Base-by-base conservation (phyloP, 768 basidiomycete genomes). In the Boletus barrowsii region DNA sequence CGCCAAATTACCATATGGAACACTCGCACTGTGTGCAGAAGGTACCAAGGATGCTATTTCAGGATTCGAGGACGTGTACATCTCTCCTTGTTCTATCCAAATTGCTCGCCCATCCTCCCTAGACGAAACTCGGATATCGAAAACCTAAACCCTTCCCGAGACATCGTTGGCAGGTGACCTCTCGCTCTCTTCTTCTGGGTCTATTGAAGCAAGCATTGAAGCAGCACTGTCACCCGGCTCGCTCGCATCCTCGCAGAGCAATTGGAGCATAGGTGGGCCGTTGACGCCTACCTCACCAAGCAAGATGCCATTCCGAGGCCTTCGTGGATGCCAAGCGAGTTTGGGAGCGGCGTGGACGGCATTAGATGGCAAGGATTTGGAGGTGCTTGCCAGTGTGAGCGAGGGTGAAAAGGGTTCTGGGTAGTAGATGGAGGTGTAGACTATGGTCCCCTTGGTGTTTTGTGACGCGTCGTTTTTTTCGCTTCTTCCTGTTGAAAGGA, bases 51-150 rank as follows among this genome's bases (percentile, higher is more conserved):
- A 98, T 53, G 88, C 90, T 32, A 98, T 98, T 61, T 86, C 82
- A 53, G 87, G 87, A 55, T 99, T 98, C 71, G 90, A 92, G 17
- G 96, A 98, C 68, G 97, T 97, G 93, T 95, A 75, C 59, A 93
- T 87, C 5, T 33, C 37, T 10, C 33, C 35, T 39, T 14, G 2
- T 4, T 0, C 39, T 18, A 7, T 42, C 30, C 17, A 20, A 32
- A 5, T 18, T 30, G 32, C 22, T 18, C n/a, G 15, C n/a, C 39
- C 17, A 51, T 22, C 33, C 30, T 53, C 39, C n/a, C 1, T 14
- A 95, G 93, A 40, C 93, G 94, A 56, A 95, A 94, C 75, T 93
- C 90, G 42, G 97, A 98, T 77, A 98, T 98, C 61, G 96, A 98
- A 74, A 98, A 98, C 73, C 5, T 68, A 64, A 36, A 74, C 74